Evolutionary conservation across 176 grass and related monocot genomes (phyloP), one percentile per base, ranked within the genome.

Genomic region (Puya raimondii): DNA sequence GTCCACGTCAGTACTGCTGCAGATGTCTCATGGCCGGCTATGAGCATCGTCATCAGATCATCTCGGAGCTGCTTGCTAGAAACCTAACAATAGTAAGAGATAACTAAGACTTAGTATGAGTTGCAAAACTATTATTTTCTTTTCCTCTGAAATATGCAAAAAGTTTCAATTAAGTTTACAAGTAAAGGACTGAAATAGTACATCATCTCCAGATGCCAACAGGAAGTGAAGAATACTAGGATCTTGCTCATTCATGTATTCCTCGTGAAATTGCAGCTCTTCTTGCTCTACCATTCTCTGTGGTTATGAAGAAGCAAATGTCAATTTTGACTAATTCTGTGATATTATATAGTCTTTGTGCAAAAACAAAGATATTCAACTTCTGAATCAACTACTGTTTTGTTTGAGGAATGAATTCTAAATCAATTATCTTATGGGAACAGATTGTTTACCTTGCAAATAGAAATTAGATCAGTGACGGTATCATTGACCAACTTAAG

Each of bases 181-280:
- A 67, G 4, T 51, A 57, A 9, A 63, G 53, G 63, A 75, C 42
- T 71, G 51, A 12, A 71, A 18, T 2, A 63, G 77, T 92, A 97
- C 94, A 85, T 97, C 94, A 80, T 97, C 94, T 57, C 94, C 94
- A 64, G 94, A 97, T 67, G 89, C 94, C 71, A 97, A 81, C 26
- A 97, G 89, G 69, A 97, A 97, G 66, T 90, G 94, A 77, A 97
- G 94, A 81, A 97, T 97, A 42, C 94, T 97, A 70, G 94, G 89
- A 80, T 97, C 94, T 93, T 92, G 87, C 64, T 84, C 94, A 22
- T 97, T 97, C 80, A 97, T 97, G 72, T 97, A 97, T 57, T 97
- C 89, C 63, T 93, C 94, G 50, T 90, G 77, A 83, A 97, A 97
- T 75, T 90, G 89, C 47, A 93, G 57, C 72, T 97, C 94, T 72